Base-by-base conservation (phyloP, 176 grass and related monocot genomes). In the Carex pumila region DNA sequence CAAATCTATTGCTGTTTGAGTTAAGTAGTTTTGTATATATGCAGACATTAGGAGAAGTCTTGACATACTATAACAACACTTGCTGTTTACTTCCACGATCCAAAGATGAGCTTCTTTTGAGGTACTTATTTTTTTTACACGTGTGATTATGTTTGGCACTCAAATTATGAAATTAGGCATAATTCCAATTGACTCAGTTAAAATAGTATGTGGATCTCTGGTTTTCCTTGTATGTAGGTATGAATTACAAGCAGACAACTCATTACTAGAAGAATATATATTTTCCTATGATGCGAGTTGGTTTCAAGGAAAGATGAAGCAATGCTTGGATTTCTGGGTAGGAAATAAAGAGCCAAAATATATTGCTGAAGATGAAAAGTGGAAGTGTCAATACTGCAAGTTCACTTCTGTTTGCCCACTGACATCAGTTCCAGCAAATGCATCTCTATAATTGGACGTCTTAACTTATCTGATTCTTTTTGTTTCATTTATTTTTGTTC, bases 11-110 rank as follows among this genome's bases (percentile, higher is more conserved):
- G 17, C n/a, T n/a, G 78, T 62, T 62, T 61, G 68, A 62, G 22
- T 39, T 56, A 34, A 45, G 10, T 81, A 41, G 84, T 7, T 41
- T 79, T 69, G 36, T 86, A 57, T 88, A 6, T 58, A 45, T 86
- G 74, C 71, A 95, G 89, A 99, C 91, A 29, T 87, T 99, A 19
- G 88, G 91, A 88, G 90, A 93, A 83, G 91, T 90, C 12, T 58
- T 93, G 73, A 89, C 87, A 54, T 90, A 92, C 82, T 99, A 90
- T 61, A 93, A 79, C 71, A 49, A 84, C 76, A 90, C 96, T 0
- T 91, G 89, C 69, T 84, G 80, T 84, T 86, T 90, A 6, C 86
- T 94, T 15, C 56, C 86, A 65, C 53, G 21, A 79, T 94, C 91
- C 79, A 85, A 89, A 55, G 92, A 89, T 37, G 71, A 85, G 71